These are phyloP conservation scores for Boehmeria nivea DNA, from an alignment of 306 rosid genomes.

Conservation along the genomic window DNA sequence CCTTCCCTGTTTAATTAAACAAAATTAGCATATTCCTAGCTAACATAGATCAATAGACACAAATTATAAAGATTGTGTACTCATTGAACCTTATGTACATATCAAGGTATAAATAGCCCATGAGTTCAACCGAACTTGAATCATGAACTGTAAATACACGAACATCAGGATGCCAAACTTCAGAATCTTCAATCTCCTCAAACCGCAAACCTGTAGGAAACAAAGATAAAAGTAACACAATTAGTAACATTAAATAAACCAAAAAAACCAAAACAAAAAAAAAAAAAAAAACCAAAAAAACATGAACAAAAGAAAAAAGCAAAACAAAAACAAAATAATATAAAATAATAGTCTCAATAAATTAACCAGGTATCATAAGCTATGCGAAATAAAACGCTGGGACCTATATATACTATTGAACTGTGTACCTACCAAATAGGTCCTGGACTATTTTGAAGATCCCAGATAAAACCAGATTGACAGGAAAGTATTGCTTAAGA, in stretches of 20 bases:
- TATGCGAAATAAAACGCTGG: neutral
- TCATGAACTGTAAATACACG: slow-evolving; percentile 65
- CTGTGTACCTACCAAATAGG: slow-evolving; percentile 62
- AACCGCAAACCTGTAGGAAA: slow-evolving; percentile 65
- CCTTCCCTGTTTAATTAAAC: slow-evolving; percentile 58
- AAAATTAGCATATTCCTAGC: slow-evolving; percentile 21
- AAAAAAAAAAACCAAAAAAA: too few relatives aligned
- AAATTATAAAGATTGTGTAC: neutral
- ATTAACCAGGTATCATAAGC: slow-evolving; percentile 6
- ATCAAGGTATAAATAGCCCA: slow-evolving; percentile 90
- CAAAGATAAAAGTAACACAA: slow-evolving; percentile 15
- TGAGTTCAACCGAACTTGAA: slow-evolving; percentile 65
- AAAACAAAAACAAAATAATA: slow-evolving; percentile 1
- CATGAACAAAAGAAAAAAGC: too few relatives aligned
- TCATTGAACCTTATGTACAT: slow-evolving; percentile 58
- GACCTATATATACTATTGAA: neutral
- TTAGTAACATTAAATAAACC: too few relatives aligned
- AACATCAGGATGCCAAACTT: slow-evolving; percentile 90
- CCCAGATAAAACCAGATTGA: slow-evolving; percentile 82
- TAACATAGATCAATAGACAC: slow-evolving; percentile 8
- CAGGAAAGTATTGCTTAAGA: slow-evolving; percentile 89
- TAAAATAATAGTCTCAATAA: too few relatives aligned
- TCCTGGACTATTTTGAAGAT: slow-evolving; percentile 86
- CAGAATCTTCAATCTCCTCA: slow-evolving; percentile 68
- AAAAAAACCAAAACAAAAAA: too few relatives aligned